Evolutionary conservation across 2,329 filamentous ascomycete species (phyloP), one percentile per base, ranked within the genome.

Genomic region (Colletotrichum brevisporum): DNA sequence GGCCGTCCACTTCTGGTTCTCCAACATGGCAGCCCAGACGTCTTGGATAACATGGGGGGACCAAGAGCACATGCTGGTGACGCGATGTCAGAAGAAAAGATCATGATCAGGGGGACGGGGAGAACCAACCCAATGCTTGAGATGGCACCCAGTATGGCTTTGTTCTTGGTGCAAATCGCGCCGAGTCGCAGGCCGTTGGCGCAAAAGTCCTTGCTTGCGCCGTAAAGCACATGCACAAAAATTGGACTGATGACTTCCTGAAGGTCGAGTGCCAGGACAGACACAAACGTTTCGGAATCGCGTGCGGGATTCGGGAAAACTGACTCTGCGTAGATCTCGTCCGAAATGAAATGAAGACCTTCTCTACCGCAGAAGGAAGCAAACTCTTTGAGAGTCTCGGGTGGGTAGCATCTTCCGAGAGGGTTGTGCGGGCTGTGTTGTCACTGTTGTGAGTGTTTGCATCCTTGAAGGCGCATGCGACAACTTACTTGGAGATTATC

Each of bases 291-390:
- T 52, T 74, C 1, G 70, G 73, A 47, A 77, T 82, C 27, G 78
- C 74, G 1, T 70, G 73, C 74, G 1, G 71, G 73, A 47, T 78
- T 83, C n/a, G 78, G 70, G 72, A 78, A 85, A 0, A 81, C 74
- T 0, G 82, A 83, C n/a, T 83, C 71, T 2, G 83, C 84, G 70
- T 85, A 85, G 48, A 86, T 83, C 70, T 86, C 84, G 71, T 86
- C 84, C 57, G 78, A 80, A 69, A 86, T 79, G 43, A 86, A 72
- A 67, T 85, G 83, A 18, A 86, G 75, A 5, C 76, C 71, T 66
- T 84, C 74, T 57, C 78, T 76, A 56, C 80, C 74, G 67, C 83
- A 85, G 50, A 86, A 76, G 1, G 67, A 70, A 68, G 84, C 77
- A 18, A 77, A 73, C 31, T 73, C 76, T 47, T 69, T 72, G 8